Percentiles rank a stretch among this genome's conserved stretches.
These are phyloP conservation scores for Lichtheimia ornata DNA, from an alignment of 371 early-diverging fungal species.

Conservation along the genomic window DNA sequence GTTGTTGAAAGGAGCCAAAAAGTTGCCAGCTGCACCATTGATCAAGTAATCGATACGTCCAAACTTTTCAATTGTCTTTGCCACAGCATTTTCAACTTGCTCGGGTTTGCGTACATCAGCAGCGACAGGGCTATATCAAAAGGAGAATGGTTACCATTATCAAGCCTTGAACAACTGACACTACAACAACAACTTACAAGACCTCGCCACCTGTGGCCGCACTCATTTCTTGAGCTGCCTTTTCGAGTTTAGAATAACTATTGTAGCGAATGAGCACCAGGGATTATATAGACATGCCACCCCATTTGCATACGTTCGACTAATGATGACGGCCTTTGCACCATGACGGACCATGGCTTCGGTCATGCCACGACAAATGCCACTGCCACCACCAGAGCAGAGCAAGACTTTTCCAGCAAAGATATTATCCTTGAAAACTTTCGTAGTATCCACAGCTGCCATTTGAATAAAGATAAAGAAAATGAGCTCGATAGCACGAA, in stretches of 20 bases:
- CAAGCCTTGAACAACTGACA: neutral
- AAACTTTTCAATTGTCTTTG: constrained; percentile 60
- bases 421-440: constrained; percentile 43
- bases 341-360: constrained; percentile 81
- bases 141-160: neutral
- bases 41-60: constrained; percentile 72
- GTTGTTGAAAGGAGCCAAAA: constrained; percentile 66
- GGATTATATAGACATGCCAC: neutral
- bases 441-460: constrained; percentile 28
- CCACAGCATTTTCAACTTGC: constrained; percentile 64
- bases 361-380: constrained; percentile 82
- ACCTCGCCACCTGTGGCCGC: constrained; percentile 57
- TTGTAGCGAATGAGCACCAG: neutral
- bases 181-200: constrained; percentile 29
- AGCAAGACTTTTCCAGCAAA: constrained; percentile 47
- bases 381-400: constrained; percentile 62
- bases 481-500: neutral
- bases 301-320: constrained; percentile 49
- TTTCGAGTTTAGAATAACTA: constrained; percentile 61
- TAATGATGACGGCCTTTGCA: constrained; percentile 68
- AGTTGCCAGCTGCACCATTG: constrained; percentile 79
- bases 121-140: constrained; percentile 39
- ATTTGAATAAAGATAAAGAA: constrained; percentile 2
- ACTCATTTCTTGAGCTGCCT: constrained; percentile 69
- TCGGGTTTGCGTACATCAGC: constrained; percentile 70